A percentile compares a stretch with the other conserved stretches of the same genome.
Evolutionary conservation across 129 eudicot genomes (phyloP).

Genomic region (Rutidosis leptorrhynchoides): DNA sequence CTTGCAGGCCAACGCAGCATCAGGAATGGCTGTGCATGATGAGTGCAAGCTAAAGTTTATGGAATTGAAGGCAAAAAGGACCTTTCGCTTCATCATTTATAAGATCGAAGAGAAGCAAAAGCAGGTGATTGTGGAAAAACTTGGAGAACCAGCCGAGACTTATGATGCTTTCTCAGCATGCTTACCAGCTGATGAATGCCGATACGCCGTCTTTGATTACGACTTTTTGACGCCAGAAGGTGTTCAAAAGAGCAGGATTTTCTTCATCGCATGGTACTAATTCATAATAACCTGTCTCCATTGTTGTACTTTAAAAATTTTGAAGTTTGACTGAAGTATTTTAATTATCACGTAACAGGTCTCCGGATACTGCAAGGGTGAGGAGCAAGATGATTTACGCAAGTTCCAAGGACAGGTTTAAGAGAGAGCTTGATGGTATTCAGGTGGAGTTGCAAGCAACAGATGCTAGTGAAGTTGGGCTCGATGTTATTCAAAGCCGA

Average conservation of each 20-base stretch:
- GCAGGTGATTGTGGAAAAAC: conserved; percentile 56
- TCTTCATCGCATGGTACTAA: conserved; percentile 49
- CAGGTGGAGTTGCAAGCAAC: conserved; percentile 84
- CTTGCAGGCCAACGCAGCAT: conserved; percentile 44
- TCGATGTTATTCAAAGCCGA: conserved; percentile 74
- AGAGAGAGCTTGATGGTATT: conserved; percentile 83
- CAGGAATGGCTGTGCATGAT: conserved; percentile 54
- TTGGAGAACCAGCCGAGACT: conserved; percentile 49
- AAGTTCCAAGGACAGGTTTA: conserved; percentile 54
- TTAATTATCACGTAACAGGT: conserved; percentile 18
- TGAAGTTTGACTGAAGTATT: conserved; percentile 1
- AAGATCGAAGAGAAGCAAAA: conserved; percentile 57
- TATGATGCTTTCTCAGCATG: conserved; percentile 44
- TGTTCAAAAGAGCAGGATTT: conserved; percentile 51
- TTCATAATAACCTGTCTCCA: neutral
- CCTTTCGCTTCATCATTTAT: conserved; percentile 44
- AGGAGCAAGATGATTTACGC: conserved; percentile 49
- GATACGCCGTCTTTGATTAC: conserved; percentile 54
- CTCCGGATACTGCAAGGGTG: conserved; percentile 38
- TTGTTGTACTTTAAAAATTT: neutral
- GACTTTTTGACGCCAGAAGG: conserved; percentile 50
- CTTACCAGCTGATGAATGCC: conserved; percentile 56
- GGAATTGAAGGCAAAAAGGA: conserved; percentile 50
- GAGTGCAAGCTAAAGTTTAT: conserved; percentile 50
- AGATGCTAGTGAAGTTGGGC: conserved; percentile 71